Evolutionary conservation across 176 grass and related monocot genomes (phyloP), one percentile per base, ranked within the genome.

Genomic region (Carex littledalei): DNA sequence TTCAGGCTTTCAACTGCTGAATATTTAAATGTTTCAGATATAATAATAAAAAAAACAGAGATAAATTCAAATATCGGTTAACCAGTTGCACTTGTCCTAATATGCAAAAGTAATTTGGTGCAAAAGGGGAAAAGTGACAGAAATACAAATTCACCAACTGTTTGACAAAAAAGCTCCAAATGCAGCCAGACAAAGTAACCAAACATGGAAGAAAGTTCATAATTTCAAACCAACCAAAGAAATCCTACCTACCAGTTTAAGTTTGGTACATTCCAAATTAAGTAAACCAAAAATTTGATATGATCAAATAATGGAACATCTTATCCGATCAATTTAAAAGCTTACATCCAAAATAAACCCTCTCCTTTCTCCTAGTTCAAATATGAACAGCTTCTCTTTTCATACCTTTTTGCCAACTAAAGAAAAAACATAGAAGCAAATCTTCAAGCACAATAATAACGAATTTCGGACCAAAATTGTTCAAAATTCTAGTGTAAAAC

Each of bases 1-100:
- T 86, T 84, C 86, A 86, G 56, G 84, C 8, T 89, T 86, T 84
- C 86, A 88, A 78, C 35, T 82, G n/a, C 24, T 24, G 67, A 81
- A 10, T 50, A 78, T 83, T 58, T 86, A 79, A 12, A 43, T 55
- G 41, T 71, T 85, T 83, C 78, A 50, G 14, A 47, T 24, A 83
- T 47, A 62, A 59, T 63, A 34, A 76, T 24, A 52, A 45, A 17
- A 64, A 83, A 67, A 65, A 78, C 22, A 78, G 49, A 78, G 14
- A 57, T 52, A 78, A 31, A 54, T 78, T 78, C 74, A 56, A 17
- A 78, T 31, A 78, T 56, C 14, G 24, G 13, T 13, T 63, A 63
- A 26, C 31, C 32, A 86, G 15, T 67, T 55, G 78, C 41, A 29
- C n/a, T 26, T 78, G 41, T 83, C 37, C 17, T 69, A 14, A 26